Conservation (phyloP, 176 grass and related monocot species). For the Aechmea fasciata region DNA sequence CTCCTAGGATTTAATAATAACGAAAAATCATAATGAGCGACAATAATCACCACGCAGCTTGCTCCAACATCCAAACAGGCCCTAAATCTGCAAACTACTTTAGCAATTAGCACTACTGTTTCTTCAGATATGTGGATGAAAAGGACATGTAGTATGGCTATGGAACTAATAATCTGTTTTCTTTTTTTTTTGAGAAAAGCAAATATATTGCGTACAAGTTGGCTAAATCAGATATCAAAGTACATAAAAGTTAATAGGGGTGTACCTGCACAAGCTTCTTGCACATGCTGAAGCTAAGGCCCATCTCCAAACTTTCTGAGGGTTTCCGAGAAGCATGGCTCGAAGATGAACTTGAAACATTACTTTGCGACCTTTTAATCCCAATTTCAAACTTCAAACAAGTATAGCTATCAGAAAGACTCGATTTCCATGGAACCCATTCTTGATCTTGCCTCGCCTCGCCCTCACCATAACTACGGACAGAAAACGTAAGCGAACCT, state of each 20-base stretch:
- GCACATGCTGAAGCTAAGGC: conserved; percentile 85
- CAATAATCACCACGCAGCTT: too few relatives aligned
- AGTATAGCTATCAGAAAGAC: conserved; percentile 52
- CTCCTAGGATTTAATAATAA: too few relatives aligned
- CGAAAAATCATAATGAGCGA: too few relatives aligned
- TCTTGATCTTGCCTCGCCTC: conserved; percentile 60
- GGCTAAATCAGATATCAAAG: neutral
- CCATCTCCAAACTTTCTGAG: conserved; percentile 48
- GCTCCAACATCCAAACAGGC: too few relatives aligned
- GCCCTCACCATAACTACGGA: conserved; percentile 40
- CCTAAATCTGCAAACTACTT: too few relatives aligned
- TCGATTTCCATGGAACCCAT: conserved; percentile 59
- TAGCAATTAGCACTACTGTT: too few relatives aligned
- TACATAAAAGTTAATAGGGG: neutral
- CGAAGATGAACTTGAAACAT: conserved; percentile 20
- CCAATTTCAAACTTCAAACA: conserved; percentile 80
- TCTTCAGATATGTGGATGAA: too few relatives aligned
- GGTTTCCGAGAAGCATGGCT: conserved; percentile 19
- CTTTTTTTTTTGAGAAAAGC: too few relatives aligned
- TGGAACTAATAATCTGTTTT: too few relatives aligned
- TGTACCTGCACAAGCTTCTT: conserved; percentile 62
- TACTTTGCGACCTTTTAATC: conserved; percentile 27
- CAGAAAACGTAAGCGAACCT: conserved; percentile 45
- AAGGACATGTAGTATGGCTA: too few relatives aligned
- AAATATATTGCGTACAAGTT: neutral